Percentiles rank a stretch among this genome's conserved stretches.
Conservation (phyloP, 2,329 filamentous ascomycete genomes). For the Dothiorella sarmentorum region DNA sequence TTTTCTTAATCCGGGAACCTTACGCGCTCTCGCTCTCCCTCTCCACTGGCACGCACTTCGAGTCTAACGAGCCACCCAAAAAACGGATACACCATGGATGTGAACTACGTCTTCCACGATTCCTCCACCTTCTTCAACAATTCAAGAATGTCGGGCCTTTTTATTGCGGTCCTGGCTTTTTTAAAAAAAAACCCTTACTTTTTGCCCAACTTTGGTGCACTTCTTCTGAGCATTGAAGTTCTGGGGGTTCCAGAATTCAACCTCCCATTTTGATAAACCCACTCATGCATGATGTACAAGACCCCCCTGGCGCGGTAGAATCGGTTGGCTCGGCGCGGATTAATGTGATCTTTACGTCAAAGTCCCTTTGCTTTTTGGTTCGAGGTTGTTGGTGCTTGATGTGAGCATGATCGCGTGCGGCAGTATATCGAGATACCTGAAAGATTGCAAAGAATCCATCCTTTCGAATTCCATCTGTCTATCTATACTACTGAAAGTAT, state of each 20-base stretch:
- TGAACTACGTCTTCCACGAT: neutral
- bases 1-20: no score
- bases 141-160: neutral
- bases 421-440: conserved; percentile 5
- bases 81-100: neutral
- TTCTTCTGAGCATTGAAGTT: neutral
- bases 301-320: neutral
- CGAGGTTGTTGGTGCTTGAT: neutral
- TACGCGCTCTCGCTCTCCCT: no score
- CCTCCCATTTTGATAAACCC: neutral
- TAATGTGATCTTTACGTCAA: conserved; percentile 4
- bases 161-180: neutral
- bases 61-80: conserved; percentile 8
- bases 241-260: neutral
- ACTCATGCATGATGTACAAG: conserved; percentile 11
- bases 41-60: neutral
- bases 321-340: neutral
- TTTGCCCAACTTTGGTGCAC: neutral
- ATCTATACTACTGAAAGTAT: neutral
- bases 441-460: neutral
- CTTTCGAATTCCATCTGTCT: no score
- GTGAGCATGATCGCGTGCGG: neutral
- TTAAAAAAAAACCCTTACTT: no score
- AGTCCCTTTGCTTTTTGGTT: neutral
- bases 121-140: neutral